These are phyloP conservation scores for Flaveria brownii DNA, from an alignment of 129 eudicot species.

Conservation along the genomic window DNA sequence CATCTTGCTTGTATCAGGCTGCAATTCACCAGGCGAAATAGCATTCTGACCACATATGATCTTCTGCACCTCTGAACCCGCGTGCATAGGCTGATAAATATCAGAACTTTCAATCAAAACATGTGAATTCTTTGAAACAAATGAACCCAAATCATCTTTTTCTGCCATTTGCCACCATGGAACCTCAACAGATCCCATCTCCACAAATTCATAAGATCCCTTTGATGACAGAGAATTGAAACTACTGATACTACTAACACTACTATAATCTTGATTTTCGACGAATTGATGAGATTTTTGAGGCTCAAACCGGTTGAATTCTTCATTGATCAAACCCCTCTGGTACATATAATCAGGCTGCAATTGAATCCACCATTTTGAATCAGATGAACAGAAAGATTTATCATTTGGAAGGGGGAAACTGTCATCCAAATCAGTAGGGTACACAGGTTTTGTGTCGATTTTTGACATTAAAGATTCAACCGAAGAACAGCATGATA, in stretches of 20 bases:
- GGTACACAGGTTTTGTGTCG: constrained; percentile 47
- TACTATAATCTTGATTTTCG: constrained; percentile 31
- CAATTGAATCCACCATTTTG: constrained; percentile 79
- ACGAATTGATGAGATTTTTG: constrained; percentile 32
- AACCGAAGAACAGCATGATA: constrained; percentile 70
- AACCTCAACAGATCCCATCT: constrained; percentile 35
- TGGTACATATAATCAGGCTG: constrained; percentile 59
- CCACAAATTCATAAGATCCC: constrained; percentile 51
- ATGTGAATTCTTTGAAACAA: constrained; percentile 51
- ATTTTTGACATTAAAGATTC: constrained; percentile 45
- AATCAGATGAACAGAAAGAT: constrained; percentile 42
- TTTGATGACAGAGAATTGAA: constrained; percentile 18
- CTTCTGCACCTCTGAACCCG: constrained; percentile 28
- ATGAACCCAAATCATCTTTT: constrained; percentile 50
- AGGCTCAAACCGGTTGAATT: constrained; percentile 31
- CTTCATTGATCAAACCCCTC: constrained; percentile 42
- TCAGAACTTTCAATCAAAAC: constrained; percentile 54
- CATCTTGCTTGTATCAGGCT: constrained; percentile 25
- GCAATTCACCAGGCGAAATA: constrained; percentile 1
- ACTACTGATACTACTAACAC: background rate
- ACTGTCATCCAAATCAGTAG: constrained; percentile 24
- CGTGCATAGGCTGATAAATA: constrained; percentile 48
- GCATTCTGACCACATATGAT: constrained; percentile 13
- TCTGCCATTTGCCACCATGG: constrained; percentile 74
- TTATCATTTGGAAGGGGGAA: constrained; percentile 24